A percentile compares a stretch with the other conserved stretches of the same genome.
phyloP scores from a whole-genome alignment of 148 eudicot species.

The Pharnaceum exiguum region DNA sequence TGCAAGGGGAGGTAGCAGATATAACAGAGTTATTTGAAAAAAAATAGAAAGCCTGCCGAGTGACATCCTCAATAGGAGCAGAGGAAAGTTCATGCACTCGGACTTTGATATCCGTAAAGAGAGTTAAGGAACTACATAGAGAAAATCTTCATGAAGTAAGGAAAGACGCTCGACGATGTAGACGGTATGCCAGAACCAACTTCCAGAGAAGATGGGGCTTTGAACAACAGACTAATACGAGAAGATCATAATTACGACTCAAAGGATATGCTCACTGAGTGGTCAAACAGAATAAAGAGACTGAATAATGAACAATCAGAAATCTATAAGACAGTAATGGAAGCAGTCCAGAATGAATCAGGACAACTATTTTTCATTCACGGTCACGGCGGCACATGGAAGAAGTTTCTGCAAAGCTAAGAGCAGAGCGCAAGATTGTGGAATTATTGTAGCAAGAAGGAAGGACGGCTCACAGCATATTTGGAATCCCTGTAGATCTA shows the following conservation, averaged over 20 bases:
- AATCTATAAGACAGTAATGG: background rate
- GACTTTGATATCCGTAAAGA: background rate
- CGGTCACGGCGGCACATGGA: conserved; percentile 7
- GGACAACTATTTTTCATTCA: background rate
- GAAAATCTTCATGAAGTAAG: background rate
- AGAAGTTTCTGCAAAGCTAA: background rate
- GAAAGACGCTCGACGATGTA: background rate
- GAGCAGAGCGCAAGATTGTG: background rate
- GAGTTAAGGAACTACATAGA: too few relatives aligned
- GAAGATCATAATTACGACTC: background rate
- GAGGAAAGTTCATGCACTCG: background rate
- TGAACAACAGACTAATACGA: background rate
- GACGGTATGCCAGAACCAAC: background rate
- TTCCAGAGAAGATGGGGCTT: background rate
- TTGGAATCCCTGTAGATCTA: too few relatives aligned
- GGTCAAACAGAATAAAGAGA: background rate
- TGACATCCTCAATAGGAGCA: conserved; percentile 4
- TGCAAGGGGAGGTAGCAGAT: background rate
- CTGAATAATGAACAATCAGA: background rate
- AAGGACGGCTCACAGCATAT: too few relatives aligned
- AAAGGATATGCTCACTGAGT: background rate
- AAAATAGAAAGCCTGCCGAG: too few relatives aligned
- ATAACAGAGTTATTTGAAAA: background rate
- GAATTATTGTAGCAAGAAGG: too few relatives aligned
- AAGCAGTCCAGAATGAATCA: background rate